These are phyloP conservation scores for Kwoniella shandongensis DNA, from an alignment of 768 basidiomycete species.

Conservation along the genomic window DNA sequence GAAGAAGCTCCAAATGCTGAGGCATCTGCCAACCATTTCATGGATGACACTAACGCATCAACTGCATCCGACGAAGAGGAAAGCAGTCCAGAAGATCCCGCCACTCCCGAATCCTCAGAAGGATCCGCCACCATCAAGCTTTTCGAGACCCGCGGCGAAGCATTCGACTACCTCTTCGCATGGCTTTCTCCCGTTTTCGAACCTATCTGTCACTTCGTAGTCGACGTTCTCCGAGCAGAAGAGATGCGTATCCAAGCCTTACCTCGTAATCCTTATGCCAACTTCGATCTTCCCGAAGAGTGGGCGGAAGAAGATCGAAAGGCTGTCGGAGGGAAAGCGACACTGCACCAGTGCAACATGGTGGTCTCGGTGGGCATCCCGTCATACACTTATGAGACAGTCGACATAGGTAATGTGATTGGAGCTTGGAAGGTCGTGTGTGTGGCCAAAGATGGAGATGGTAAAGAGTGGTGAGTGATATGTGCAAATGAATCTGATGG, in stretches of 20 bases:
- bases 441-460: background rate
- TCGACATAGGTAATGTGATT: background rate
- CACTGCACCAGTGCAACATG: conserved; percentile 2
- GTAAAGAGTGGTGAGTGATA: conserved; percentile 1
- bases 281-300: background rate
- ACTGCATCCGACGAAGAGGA: too few species aligned
- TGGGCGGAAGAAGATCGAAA: conserved; percentile 23
- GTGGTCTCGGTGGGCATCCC: background rate
- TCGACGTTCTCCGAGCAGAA: conserved; percentile 19
- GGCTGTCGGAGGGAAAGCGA: conserved; percentile 11
- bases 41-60: background rate
- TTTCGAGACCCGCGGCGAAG: conserved; percentile 21
- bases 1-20: too few species aligned
- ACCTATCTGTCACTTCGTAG: conserved; percentile 24
- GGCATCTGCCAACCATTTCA: background rate
- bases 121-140: background rate
- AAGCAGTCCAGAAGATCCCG: background rate
- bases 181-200: conserved; percentile 32
- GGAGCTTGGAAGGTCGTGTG: conserved; percentile 2
- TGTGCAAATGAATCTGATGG: too few species aligned
- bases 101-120: background rate
- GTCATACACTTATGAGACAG: background rate
- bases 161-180: conserved; percentile 24
- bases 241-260: conserved; percentile 7
- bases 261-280: too few species aligned